Conservation (phyloP, 1,284 basidiomycete genomes). For the Microbotryum violaceum region DNA sequence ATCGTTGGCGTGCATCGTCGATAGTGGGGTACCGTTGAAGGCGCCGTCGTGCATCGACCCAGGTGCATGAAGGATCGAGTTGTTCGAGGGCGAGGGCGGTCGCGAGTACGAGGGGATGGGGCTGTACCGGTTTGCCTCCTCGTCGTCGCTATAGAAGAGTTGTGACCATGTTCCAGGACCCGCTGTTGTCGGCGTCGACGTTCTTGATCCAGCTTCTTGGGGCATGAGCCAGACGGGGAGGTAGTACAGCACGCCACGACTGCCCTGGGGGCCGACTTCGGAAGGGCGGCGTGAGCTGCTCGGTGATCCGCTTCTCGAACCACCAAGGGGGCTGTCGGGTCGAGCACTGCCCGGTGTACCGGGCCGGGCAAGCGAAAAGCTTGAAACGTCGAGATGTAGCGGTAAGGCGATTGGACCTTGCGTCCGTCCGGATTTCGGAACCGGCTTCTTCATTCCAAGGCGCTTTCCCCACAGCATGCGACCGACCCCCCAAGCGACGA, state of each 20-base stretch:
- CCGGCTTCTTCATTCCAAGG: slow-evolving; percentile 4
- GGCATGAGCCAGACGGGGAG: slow-evolving; percentile 30
- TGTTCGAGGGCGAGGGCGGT: slow-evolving; percentile 27
- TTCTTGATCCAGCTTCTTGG: slow-evolving; percentile 1
- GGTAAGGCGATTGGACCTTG: slow-evolving; percentile 27
- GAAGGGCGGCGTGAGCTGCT: slow-evolving; percentile 6
- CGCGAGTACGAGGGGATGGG: slow-evolving; percentile 28
- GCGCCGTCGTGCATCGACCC: slow-evolving; percentile 29
- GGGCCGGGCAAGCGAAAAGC: slow-evolving; percentile 6
- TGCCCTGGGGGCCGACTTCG: slow-evolving; percentile 1
- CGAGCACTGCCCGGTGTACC: slow-evolving; percentile 7
- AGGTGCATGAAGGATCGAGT: slow-evolving; percentile 29
- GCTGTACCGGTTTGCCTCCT: slow-evolving; percentile 18
- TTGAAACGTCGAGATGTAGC: neutral
- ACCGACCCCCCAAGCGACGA: slow-evolving; percentile 61
- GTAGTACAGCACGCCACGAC: slow-evolving; percentile 27
- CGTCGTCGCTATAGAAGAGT: slow-evolving; percentile 20
- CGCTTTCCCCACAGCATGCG: slow-evolving; percentile 48
- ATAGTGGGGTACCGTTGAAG: slow-evolving; percentile 24
- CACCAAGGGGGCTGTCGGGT: neutral
- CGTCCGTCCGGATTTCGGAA: neutral
- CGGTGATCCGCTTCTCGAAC: slow-evolving; percentile 3
- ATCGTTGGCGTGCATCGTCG: too few relatives aligned
- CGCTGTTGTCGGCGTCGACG: neutral
- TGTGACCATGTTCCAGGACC: slow-evolving; percentile 17